phyloP scores from a whole-genome alignment of 2,329 filamentous ascomycete genomes.

The Thermochaetoides dissita region DNA sequence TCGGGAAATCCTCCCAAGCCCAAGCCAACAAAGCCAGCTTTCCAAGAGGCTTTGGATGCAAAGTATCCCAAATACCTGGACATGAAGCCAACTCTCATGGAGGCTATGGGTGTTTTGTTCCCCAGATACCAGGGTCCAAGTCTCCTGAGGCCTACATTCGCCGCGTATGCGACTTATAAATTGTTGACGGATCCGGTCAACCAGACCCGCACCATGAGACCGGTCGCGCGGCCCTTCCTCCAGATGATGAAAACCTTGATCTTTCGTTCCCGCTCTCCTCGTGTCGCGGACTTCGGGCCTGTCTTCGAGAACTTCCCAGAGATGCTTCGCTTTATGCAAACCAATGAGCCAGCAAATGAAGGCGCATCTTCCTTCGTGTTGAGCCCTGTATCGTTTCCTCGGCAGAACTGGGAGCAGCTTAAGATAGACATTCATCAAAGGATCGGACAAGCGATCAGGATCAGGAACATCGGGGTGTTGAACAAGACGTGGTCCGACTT shows the following conservation, averaged over 20 bases:
- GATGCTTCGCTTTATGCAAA: slow-evolving; percentile 8
- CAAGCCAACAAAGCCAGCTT: no score
- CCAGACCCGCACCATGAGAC: slow-evolving; percentile 6
- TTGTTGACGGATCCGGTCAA: slow-evolving; percentile 23
- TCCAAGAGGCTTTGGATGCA: background rate
- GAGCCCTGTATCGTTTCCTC: background rate
- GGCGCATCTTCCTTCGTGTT: background rate
- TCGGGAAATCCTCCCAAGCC: background rate
- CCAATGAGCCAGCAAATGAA: background rate
- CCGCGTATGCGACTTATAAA: slow-evolving; percentile 26
- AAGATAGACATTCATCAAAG: slow-evolving; percentile 12
- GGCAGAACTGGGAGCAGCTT: background rate
- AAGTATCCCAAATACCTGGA: background rate
- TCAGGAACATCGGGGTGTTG: slow-evolving; percentile 14
- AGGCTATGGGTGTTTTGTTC: slow-evolving; percentile 23
- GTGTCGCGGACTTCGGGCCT: slow-evolving; percentile 6
- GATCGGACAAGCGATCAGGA: slow-evolving; percentile 17
- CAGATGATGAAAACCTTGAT: slow-evolving; percentile 14
- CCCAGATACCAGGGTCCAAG: slow-evolving; percentile 18
- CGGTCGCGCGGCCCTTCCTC: slow-evolving; percentile 16
- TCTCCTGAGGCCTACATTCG: slow-evolving; percentile 18
- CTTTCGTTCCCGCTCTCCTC: background rate
- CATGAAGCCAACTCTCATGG: slow-evolving; percentile 13
- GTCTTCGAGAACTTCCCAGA: slow-evolving; percentile 13
- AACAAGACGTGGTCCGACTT: slow-evolving; percentile 18